A percentile compares a stretch with the other conserved stretches of the same genome.
Evolutionary conservation across 1,284 basidiomycete genomes (phyloP).

Genomic region (Kwoniella shivajii): DNA sequence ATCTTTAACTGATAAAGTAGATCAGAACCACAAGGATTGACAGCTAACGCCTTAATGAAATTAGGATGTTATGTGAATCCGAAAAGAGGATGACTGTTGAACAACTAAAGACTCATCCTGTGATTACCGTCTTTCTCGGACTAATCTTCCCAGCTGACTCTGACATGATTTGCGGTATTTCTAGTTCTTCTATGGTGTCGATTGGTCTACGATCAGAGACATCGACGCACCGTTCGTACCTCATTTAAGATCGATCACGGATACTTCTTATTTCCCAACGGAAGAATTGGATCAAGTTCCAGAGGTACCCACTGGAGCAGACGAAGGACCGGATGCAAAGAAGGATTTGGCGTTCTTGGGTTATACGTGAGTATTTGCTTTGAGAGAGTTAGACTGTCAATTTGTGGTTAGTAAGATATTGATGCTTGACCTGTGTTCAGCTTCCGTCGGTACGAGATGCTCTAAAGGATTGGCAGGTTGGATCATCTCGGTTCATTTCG

Average conservation of each 20-base stretch:
- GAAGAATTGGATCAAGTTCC: slow-evolving; percentile 86
- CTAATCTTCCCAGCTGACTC: not conserved
- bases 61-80: slow-evolving; percentile 78
- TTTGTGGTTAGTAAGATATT: not conserved
- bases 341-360: slow-evolving; percentile 91
- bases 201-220: slow-evolving; percentile 85
- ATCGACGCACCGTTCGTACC: slow-evolving; percentile 97
- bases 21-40: no score
- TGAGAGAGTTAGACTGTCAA: not conserved
- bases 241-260: slow-evolving; percentile 85
- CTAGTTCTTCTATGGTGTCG: slow-evolving; percentile 91
- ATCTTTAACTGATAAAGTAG: not conserved
- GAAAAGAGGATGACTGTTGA: slow-evolving; percentile 76
- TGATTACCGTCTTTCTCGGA: slow-evolving; percentile 16
- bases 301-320: slow-evolving; percentile 62
- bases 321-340: slow-evolving; percentile 69
- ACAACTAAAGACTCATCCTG: slow-evolving; percentile 86
- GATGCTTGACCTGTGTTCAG: slow-evolving; percentile 10
- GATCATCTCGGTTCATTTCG: no score
- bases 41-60: not conserved
- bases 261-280: slow-evolving; percentile 96
- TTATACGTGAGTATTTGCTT: slow-evolving; percentile 57
- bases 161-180: no score
- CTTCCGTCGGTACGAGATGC: slow-evolving; percentile 54
- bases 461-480: no score